Percentiles rank a stretch among this genome's conserved stretches.
These are phyloP conservation scores for Lasiodiplodia sp. DNA, from an alignment of 2,329 filamentous ascomycete genomes.

Conservation along the genomic window DNA sequence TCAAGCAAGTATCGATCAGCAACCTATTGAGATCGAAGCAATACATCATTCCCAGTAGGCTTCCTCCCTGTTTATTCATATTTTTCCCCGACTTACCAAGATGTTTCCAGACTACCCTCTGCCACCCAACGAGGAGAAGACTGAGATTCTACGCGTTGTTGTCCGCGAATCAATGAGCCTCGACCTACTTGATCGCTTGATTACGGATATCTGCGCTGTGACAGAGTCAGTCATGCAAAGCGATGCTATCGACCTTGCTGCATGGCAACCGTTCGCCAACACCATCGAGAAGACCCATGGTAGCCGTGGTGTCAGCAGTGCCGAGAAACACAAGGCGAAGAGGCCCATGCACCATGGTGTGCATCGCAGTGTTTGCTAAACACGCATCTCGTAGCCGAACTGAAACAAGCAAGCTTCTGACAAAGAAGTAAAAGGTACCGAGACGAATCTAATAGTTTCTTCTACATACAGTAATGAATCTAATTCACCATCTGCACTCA, in stretches of 20 bases:
- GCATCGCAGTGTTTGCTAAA: constrained; percentile 52
- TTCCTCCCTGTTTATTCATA: neutral
- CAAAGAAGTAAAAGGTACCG: neutral
- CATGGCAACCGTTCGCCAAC: constrained; percentile 46
- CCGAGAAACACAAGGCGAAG: constrained; percentile 48
- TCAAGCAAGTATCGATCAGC: constrained; percentile 70
- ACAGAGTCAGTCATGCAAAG: constrained; percentile 67
- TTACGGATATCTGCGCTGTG: constrained; percentile 66
- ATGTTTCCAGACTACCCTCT: constrained; percentile 64
- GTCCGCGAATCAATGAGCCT: constrained; percentile 72
- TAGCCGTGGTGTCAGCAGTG: constrained; percentile 39
- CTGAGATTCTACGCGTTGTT: constrained; percentile 72
- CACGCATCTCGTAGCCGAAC: neutral
- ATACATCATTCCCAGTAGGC: constrained; percentile 72
- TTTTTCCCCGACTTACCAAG: neutral
- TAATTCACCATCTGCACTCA: neutral
- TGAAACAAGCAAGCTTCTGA: neutral
- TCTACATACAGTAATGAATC: neutral
- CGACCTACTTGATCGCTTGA: constrained; percentile 69
- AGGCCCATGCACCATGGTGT: constrained; percentile 52
- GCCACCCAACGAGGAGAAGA: constrained; percentile 67
- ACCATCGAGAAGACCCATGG: constrained; percentile 47
- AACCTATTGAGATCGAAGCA: constrained; percentile 70
- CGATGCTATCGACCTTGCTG: constrained; percentile 59
- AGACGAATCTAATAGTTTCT: neutral